Percentiles rank a stretch among this genome's conserved stretches.
These are phyloP conservation scores for Chlorella sp. DNA, from an alignment of 139 green algal genomes.

Conservation along the genomic window DNA sequence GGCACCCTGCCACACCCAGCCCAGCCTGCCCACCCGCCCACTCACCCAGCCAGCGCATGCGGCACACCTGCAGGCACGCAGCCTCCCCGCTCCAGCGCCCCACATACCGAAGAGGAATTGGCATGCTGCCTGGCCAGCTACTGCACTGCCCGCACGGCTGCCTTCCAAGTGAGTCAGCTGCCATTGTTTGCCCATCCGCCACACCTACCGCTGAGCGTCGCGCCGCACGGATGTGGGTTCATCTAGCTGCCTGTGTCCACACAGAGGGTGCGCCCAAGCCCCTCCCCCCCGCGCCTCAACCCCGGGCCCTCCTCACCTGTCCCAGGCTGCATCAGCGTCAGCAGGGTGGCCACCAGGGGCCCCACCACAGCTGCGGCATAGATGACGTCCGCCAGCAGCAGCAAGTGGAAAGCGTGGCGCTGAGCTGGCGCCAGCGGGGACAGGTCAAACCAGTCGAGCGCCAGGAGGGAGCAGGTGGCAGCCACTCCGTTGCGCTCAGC, in stretches of 20 bases:
- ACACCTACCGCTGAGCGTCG: too few relatives aligned
- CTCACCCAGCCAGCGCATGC: not conserved
- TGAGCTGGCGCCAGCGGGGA: slow-evolving; percentile 5
- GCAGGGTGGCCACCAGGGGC: slow-evolving; percentile 29
- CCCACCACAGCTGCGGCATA: slow-evolving; percentile 23
- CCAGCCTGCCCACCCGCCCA: not conserved
- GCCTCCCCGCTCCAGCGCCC: not conserved
- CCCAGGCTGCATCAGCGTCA: not conserved
- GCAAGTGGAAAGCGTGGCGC: not conserved
- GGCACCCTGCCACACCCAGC: not conserved
- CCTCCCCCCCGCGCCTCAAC: too few relatives aligned
- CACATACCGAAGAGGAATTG: too few relatives aligned
- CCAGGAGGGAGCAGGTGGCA: not conserved
- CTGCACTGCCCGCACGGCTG: too few relatives aligned
- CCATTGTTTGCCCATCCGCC: too few relatives aligned
- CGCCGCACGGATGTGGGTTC: too few relatives aligned
- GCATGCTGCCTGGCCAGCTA: too few relatives aligned
- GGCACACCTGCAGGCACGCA: not conserved
- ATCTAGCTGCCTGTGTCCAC: too few relatives aligned
- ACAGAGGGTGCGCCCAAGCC: too few relatives aligned
- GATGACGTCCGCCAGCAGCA: slow-evolving; percentile 38
- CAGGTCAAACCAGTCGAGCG: slow-evolving; percentile 26
- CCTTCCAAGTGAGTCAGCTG: too few relatives aligned
- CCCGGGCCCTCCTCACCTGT: slow-evolving; percentile 3
- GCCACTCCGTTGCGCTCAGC: not conserved